A percentile compares a stretch with the other conserved stretches of the same genome.
Evolutionary conservation across 192 early-diverging fungal species (phyloP).

Genomic region (Rhizophagus prolifer): DNA sequence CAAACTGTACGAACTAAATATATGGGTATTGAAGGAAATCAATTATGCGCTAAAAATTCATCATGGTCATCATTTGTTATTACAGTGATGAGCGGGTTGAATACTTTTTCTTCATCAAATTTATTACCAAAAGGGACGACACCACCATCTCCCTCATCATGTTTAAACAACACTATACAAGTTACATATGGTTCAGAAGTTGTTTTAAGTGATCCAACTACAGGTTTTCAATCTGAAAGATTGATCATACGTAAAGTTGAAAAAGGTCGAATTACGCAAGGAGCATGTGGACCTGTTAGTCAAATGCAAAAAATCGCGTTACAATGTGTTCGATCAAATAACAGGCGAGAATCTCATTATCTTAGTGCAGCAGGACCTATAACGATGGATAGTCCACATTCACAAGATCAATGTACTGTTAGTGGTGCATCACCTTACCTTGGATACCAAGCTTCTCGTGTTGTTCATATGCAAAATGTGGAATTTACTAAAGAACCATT

Average conservation of each 20-base stretch:
- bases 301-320: conserved; percentile 87
- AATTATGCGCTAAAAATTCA: conserved; percentile 60
- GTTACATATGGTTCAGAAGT: conserved; percentile 75
- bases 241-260: conserved; percentile 81
- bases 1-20: conserved; percentile 90
- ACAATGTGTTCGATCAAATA: conserved; percentile 39
- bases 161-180: conserved; percentile 43
- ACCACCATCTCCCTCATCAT: conserved; percentile 28
- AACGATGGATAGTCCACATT: conserved; percentile 22
- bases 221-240: conserved; percentile 62
- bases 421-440: conserved; percentile 22
- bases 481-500: conserved; percentile 32
- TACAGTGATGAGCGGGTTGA: conserved; percentile 34
- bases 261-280: conserved; percentile 63
- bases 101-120: not conserved
- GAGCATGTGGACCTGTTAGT: conserved; percentile 68
- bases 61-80: conserved; percentile 67
- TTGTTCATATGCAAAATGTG: conserved; percentile 27
- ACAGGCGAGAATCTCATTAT: conserved; percentile 34
- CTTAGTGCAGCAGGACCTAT: conserved; percentile 45
- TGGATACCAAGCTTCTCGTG: conserved; percentile 27
- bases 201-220: conserved; percentile 62
- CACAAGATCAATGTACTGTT: conserved; percentile 23
- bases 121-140: conserved; percentile 34
- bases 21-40: conserved; percentile 61